Percentiles rank a stretch among this genome's conserved stretches.
phyloP scores from a whole-genome alignment of 2,329 filamentous ascomycete genomes.

The Alternaria triticimaculans region DNA sequence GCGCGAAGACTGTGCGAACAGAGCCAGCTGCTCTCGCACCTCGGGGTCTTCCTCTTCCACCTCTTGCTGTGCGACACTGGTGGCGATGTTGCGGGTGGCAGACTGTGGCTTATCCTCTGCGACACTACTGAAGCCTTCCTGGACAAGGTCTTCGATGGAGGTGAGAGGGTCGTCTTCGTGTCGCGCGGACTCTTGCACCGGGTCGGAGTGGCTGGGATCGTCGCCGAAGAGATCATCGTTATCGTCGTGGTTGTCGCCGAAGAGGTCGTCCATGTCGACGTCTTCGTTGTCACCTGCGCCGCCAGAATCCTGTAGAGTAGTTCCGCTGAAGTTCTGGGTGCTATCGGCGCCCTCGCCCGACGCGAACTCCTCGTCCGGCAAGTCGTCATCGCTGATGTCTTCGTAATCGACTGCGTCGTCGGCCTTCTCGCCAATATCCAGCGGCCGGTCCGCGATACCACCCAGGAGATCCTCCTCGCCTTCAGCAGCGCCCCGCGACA shows the following conservation, averaged over 20 bases:
- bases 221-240: slow-evolving; percentile 49
- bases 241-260: slow-evolving; percentile 60
- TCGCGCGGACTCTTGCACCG: slow-evolving; percentile 31
- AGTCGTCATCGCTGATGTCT: slow-evolving; percentile 89
- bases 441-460: slow-evolving; percentile 40
- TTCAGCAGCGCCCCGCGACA: slow-evolving; percentile 25
- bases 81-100: slow-evolving; percentile 22
- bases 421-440: slow-evolving; percentile 74
- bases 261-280: slow-evolving; percentile 68
- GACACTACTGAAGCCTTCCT: slow-evolving; percentile 3
- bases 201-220: slow-evolving; percentile 27
- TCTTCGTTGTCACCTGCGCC: slow-evolving; percentile 48
- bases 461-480: slow-evolving; percentile 32
- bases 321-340: slow-evolving; percentile 38
- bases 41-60: slow-evolving; percentile 45
- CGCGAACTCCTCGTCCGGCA: slow-evolving; percentile 71
- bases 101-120: slow-evolving; percentile 27
- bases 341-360: slow-evolving; percentile 26
- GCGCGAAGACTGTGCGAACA: slow-evolving; percentile 38
- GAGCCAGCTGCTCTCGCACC: slow-evolving; percentile 41
- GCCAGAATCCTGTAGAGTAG: slow-evolving; percentile 37
- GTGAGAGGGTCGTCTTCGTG: slow-evolving; percentile 49
- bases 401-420: slow-evolving; percentile 91
- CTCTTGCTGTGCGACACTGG: slow-evolving; percentile 24
- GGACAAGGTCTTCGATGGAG: slow-evolving; percentile 36